phyloP scores from a whole-genome alignment of 257 asterid genomes.

The Plectranthus barbatus region DNA sequence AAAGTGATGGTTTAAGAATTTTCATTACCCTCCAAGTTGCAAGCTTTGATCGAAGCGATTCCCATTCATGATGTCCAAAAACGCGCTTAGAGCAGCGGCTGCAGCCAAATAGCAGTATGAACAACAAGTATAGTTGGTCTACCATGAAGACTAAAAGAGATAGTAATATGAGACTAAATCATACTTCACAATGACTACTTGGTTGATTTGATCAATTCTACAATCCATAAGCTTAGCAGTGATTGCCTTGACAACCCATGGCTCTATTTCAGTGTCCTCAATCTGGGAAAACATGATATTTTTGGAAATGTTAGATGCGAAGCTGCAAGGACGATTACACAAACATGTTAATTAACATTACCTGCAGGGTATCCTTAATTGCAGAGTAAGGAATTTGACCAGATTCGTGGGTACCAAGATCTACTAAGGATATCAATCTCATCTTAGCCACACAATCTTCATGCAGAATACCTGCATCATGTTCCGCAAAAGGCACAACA shows the following conservation, averaged over 20 bases:
- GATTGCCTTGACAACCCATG: constrained; percentile 89
- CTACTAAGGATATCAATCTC: constrained; percentile 80
- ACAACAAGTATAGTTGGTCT: not conserved
- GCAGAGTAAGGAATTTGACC: constrained; percentile 62
- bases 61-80: constrained; percentile 78
- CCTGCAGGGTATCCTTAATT: constrained; percentile 76
- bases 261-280: constrained; percentile 70
- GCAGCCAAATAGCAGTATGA: constrained; percentile 11
- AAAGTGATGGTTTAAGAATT: not conserved
- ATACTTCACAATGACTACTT: constrained; percentile 72
- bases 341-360: constrained; percentile 9
- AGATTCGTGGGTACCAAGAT: constrained; percentile 63
- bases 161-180: not conserved
- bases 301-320: not conserved
- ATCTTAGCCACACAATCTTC: constrained; percentile 82
- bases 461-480: constrained; percentile 66
- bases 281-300: constrained; percentile 33
- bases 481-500: not conserved
- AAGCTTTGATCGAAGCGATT: constrained; percentile 61
- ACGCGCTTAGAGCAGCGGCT: constrained; percentile 70
- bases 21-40: constrained; percentile 74
- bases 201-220: constrained; percentile 90
- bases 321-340: not conserved
- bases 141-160: not conserved
- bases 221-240: constrained; percentile 75